Evolutionary conservation across 2,329 filamentous ascomycete species (phyloP).

Genomic region (Colletotrichum falcatum): DNA sequence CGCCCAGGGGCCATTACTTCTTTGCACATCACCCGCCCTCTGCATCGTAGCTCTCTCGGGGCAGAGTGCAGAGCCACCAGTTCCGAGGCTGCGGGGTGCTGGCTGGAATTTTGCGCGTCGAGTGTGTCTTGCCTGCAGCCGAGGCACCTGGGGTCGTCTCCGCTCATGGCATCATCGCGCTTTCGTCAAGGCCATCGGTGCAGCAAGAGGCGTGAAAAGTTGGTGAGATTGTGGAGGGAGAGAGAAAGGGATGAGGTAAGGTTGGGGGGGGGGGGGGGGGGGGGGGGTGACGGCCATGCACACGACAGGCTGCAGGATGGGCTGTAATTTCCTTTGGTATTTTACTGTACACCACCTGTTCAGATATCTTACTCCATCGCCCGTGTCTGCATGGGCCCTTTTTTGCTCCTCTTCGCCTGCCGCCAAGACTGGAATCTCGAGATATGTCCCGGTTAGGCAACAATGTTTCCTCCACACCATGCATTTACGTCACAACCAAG

Average conservation of each 20-base stretch:
- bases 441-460: slow-evolving; percentile 34
- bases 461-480: slow-evolving; percentile 12
- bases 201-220: not conserved
- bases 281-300: not conserved
- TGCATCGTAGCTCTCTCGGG: not conserved
- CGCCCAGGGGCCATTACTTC: not conserved
- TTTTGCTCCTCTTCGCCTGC: slow-evolving; percentile 11
- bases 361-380: slow-evolving; percentile 20
- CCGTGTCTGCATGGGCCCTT: slow-evolving; percentile 13
- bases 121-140: slow-evolving; percentile 5
- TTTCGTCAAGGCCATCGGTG: slow-evolving; percentile 21
- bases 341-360: not conserved
- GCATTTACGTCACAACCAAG: not conserved
- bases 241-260: not conserved
- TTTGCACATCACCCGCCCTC: slow-evolving; percentile 14
- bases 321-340: slow-evolving; percentile 19
- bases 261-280: not conserved
- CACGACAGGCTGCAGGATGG: not conserved
- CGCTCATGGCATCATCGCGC: slow-evolving; percentile 26
- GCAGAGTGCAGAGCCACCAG: slow-evolving; percentile 6
- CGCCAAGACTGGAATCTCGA: slow-evolving; percentile 20
- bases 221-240: not conserved
- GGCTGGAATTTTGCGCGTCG: not conserved
- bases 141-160: not conserved
- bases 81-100: slow-evolving; percentile 16